Conservation (phyloP, 2,329 filamentous ascomycete species). For the Xylariaceae sp. region DNA sequence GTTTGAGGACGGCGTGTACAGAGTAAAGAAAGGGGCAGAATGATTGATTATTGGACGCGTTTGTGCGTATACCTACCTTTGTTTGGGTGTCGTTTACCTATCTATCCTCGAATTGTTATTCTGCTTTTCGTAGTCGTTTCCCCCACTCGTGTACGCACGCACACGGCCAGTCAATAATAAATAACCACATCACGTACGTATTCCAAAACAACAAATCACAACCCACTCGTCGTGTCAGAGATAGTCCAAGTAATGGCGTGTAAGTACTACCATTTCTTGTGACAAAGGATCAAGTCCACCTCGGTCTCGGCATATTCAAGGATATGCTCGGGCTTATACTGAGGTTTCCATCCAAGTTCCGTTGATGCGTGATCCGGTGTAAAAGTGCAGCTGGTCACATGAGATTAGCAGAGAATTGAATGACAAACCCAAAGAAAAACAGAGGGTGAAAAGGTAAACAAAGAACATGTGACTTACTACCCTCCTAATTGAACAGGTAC, state of each 20-base stretch:
- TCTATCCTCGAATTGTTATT: too few species aligned
- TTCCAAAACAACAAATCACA: neutral
- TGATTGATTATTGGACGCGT: too few species aligned
- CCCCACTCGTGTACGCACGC: neutral
- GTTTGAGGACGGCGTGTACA: neutral
- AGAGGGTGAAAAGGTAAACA: neutral
- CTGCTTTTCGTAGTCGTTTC: neutral
- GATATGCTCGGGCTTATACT: constrained; percentile 40
- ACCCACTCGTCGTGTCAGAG: neutral
- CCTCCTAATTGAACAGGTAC: constrained; percentile 41
- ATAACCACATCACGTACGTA: neutral
- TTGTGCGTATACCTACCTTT: neutral
- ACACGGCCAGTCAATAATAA: too few species aligned
- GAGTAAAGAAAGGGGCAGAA: neutral
- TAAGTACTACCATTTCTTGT: constrained; percentile 11
- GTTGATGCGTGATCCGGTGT: constrained; percentile 35
- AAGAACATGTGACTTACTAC: constrained; percentile 29
- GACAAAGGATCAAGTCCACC: constrained; percentile 38
- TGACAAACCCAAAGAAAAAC: neutral
- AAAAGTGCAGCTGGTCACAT: constrained; percentile 35
- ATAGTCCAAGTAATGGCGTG: too few species aligned
- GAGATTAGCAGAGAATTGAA: neutral
- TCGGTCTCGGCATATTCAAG: constrained; percentile 41
- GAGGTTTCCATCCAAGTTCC: constrained; percentile 42
- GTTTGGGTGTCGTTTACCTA: neutral